Evolutionary conservation across 1,139 yeast genomes (phyloP).

Genomic region (Magnusiomyces fungicola): DNA sequence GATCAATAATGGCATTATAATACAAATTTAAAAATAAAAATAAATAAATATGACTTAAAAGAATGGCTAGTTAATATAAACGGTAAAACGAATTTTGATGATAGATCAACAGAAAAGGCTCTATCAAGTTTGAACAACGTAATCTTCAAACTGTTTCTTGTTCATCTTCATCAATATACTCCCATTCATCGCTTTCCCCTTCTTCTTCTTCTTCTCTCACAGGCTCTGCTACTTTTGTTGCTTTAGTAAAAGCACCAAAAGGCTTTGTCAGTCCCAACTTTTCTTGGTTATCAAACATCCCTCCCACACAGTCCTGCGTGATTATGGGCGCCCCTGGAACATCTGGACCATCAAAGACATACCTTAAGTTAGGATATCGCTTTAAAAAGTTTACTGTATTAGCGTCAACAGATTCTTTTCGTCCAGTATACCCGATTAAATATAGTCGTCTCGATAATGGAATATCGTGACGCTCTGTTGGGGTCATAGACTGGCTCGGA

Average conservation of each 20-base stretch:
- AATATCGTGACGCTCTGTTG: background rate
- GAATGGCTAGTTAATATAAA: too few species aligned
- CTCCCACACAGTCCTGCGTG: background rate
- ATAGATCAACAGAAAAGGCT: too few species aligned
- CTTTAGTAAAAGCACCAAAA: background rate
- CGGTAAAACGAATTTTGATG: too few species aligned
- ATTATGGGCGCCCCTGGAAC: background rate
- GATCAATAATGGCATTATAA: too few species aligned
- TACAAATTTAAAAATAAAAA: too few species aligned
- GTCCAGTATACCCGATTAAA: background rate
- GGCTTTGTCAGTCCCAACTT: background rate
- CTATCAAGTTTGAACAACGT: too few species aligned
- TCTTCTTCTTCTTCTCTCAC: background rate
- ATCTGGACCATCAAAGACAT: slow-evolving; percentile 1
- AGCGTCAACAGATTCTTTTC: background rate
- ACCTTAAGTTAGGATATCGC: background rate
- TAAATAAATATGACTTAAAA: too few species aligned
- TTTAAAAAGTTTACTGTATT: background rate
- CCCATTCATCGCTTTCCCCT: background rate
- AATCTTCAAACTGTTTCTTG: too few species aligned
- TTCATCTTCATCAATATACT: too few species aligned
- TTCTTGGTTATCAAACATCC: background rate
- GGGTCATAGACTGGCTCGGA: background rate
- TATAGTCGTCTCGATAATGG: background rate
- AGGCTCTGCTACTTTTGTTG: too few species aligned